phyloP scores from a whole-genome alignment of 1,284 basidiomycete species.

The Boletus mariae region DNA sequence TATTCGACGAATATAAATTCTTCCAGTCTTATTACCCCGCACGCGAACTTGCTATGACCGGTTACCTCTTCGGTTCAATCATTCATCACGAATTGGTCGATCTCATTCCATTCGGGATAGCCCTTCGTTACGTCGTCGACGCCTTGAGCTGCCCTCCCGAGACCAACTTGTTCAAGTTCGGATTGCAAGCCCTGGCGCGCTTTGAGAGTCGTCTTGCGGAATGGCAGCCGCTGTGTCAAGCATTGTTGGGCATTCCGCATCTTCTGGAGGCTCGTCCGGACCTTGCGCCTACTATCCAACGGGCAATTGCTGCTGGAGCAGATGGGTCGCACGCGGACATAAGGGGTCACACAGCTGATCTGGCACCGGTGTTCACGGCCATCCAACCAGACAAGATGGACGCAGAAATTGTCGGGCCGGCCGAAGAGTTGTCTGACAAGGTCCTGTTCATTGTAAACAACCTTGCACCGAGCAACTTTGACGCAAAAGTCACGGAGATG shows the following conservation, averaged over 20 bases:
- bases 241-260: slow-evolving; percentile 84
- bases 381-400: slow-evolving; percentile 67
- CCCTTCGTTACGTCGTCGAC: slow-evolving; percentile 95
- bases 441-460: slow-evolving; percentile 99
- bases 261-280: slow-evolving; percentile 87
- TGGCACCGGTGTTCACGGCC: slow-evolving; percentile 62
- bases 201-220: slow-evolving; percentile 89
- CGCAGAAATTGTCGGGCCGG: slow-evolving; percentile 65
- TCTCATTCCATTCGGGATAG: slow-evolving; percentile 93
- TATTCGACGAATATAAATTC: slow-evolving; percentile 99
- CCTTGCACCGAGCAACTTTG: slow-evolving; percentile 91
- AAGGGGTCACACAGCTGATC: slow-evolving; percentile 39
- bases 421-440: slow-evolving; percentile 88
- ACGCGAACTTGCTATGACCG: slow-evolving; percentile 94
- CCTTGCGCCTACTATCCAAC: slow-evolving; percentile 71
- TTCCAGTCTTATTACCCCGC: slow-evolving; percentile 96
- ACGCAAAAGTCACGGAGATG: slow-evolving; percentile 83
- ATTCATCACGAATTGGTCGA: slow-evolving; percentile 95
- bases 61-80: slow-evolving; percentile 93
- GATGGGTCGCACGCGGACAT: slow-evolving; percentile 43
- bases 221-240: slow-evolving; percentile 93
- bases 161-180: slow-evolving; percentile 95
- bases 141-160: slow-evolving; percentile 88
- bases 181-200: slow-evolving; percentile 84
- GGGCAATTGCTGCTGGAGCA: slow-evolving; percentile 56